phyloP scores from a whole-genome alignment of 2,329 filamentous ascomycete species.

The Penicillium sp. region DNA sequence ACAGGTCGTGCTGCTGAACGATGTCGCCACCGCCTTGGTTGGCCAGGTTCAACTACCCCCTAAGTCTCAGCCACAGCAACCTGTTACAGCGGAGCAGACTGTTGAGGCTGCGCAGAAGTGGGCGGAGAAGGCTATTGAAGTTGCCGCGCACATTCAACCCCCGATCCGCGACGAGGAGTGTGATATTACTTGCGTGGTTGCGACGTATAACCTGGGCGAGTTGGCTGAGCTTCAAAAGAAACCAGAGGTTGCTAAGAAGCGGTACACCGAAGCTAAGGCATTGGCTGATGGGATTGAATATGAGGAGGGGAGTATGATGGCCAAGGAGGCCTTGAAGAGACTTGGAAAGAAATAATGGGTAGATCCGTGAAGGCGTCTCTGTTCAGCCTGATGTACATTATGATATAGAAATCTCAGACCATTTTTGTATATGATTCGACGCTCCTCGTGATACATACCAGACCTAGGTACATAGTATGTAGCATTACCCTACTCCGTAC shows the following conservation, averaged over 20 bases:
- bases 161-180: constrained; percentile 73
- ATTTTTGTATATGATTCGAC: constrained; percentile 4
- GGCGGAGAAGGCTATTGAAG: constrained; percentile 71
- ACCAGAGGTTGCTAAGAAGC: constrained; percentile 60
- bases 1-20: constrained; percentile 68
- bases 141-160: constrained; percentile 63
- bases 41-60: constrained; percentile 31
- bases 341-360: constrained; percentile 22
- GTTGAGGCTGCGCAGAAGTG: constrained; percentile 71
- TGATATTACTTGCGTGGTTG: constrained; percentile 76
- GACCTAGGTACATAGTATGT: no score
- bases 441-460: background rate
- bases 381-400: constrained; percentile 17
- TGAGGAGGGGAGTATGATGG: constrained; percentile 32
- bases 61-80: constrained; percentile 22
- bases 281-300: constrained; percentile 50
- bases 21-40: constrained; percentile 50
- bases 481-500: background rate
- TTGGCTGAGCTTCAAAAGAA: constrained; percentile 74
- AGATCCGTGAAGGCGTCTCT: background rate
- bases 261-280: constrained; percentile 66
- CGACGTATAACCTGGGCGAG: constrained; percentile 82
- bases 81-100: constrained; percentile 57
- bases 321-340: constrained; percentile 31
- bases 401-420: constrained; percentile 10